phyloP scores from a whole-genome alignment of 192 early-diverging fungal species.

The Entomortierella lignicola region DNA sequence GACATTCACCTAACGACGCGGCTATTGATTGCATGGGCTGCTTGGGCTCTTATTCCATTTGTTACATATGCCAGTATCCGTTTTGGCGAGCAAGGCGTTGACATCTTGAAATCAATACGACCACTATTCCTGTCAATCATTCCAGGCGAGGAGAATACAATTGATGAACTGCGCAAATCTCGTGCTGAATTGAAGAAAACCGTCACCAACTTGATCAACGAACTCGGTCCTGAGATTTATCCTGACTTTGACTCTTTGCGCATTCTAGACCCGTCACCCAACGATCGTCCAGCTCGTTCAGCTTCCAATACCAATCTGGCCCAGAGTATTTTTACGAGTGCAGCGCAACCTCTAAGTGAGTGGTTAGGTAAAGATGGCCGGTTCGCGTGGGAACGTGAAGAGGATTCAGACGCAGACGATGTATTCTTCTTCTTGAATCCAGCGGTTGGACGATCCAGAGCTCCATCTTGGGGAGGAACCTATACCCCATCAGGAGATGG shows the following conservation, averaged over 20 bases:
- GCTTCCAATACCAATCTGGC: slow-evolving; percentile 34
- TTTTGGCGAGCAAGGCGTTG: slow-evolving; percentile 80
- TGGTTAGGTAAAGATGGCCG: slow-evolving; percentile 67
- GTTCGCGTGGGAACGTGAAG: slow-evolving; percentile 65
- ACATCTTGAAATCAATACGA: slow-evolving; percentile 83
- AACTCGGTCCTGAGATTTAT: slow-evolving; percentile 84
- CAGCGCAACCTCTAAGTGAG: slow-evolving; percentile 52
- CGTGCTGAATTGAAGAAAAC: slow-evolving; percentile 80
- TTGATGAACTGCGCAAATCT: slow-evolving; percentile 72
- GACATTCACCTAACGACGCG: slow-evolving; percentile 54
- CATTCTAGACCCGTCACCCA: slow-evolving; percentile 46
- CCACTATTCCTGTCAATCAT: slow-evolving; percentile 84
- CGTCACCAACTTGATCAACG: slow-evolving; percentile 85
- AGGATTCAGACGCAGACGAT: slow-evolving; percentile 67
- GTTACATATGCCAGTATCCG: slow-evolving; percentile 79
- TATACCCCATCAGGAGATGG: slow-evolving; percentile 53
- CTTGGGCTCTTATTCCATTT: slow-evolving; percentile 69
- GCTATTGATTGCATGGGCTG: slow-evolving; percentile 46
- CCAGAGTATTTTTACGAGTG: slow-evolving; percentile 27
- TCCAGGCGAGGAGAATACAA: slow-evolving; percentile 61
- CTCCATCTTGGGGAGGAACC: slow-evolving; percentile 45
- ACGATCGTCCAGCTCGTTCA: slow-evolving; percentile 38
- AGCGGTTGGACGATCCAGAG: slow-evolving; percentile 57
- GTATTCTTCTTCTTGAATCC: slow-evolving; percentile 64
- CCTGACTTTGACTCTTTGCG: slow-evolving; percentile 72